Evolutionary conservation across 805 yeast species (phyloP).

Genomic region (Metschnikowia sp.): DNA sequence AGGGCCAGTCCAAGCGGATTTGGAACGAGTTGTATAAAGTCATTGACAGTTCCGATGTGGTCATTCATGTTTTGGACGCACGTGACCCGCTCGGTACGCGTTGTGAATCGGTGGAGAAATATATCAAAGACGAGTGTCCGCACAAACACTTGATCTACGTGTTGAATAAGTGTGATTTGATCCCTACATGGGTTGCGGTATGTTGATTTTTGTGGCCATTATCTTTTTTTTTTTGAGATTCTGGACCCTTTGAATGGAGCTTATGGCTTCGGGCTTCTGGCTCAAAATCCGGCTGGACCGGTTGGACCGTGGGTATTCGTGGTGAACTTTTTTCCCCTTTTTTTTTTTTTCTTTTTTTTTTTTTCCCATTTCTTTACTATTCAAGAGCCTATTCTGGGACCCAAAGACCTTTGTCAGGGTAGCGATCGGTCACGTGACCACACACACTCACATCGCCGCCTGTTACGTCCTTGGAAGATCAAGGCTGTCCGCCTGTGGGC

Average conservation of each 20-base stretch:
- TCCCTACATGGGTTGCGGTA: conserved; percentile 99
- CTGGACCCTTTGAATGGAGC: not conserved
- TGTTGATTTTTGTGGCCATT: conserved; percentile 40
- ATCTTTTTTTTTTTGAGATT: conserved; percentile 4
- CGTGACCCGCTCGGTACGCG: conserved; percentile 97
- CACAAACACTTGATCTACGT: conserved; percentile 95
- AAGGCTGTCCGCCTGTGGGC: conserved; percentile 56
- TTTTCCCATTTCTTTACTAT: not conserved
- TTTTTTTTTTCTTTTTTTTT: not conserved
- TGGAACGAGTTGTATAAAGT: conserved; percentile 98
- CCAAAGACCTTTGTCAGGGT: conserved; percentile 92
- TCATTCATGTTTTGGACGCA: conserved; percentile 93
- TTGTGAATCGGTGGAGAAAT: conserved; percentile 89
- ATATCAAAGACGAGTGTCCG: conserved; percentile 88
- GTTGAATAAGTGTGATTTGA: conserved; percentile 94
- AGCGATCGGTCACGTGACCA: conserved; percentile 38
- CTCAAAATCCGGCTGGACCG: not conserved
- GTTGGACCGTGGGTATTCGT: no score
- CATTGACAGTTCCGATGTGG: conserved; percentile 96
- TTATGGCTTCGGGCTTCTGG: not conserved
- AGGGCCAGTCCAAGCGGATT: conserved; percentile 97
- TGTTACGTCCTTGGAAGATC: conserved; percentile 98
- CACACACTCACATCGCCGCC: conserved; percentile 50
- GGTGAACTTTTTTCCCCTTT: not conserved
- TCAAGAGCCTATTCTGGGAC: conserved; percentile 10